Conservation (phyloP, 163 green algal genomes). For the Chloromonas sp. region DNA sequence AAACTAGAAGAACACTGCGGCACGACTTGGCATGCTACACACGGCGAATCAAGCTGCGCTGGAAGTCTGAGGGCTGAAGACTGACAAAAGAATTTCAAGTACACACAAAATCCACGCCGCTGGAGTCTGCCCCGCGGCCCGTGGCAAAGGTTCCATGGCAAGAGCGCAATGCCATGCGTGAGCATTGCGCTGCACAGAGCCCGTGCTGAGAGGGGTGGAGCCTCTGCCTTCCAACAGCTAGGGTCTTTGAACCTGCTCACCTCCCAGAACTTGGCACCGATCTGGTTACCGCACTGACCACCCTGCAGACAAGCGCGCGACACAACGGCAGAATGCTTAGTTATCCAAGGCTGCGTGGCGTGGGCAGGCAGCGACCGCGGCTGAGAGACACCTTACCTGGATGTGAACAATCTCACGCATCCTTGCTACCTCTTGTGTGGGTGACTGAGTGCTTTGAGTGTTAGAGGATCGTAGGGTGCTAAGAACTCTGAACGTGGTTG, state of each 20-base stretch:
- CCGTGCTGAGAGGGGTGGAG: too few relatives aligned
- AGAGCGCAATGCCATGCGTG: too few relatives aligned
- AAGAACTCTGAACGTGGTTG: too few relatives aligned
- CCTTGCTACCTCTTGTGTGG: not conserved
- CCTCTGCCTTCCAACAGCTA: too few relatives aligned
- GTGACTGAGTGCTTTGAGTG: too few relatives aligned
- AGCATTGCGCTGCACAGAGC: too few relatives aligned
- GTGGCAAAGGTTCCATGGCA: too few relatives aligned
- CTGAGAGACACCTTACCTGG: slow-evolving; percentile 14
- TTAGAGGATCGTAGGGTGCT: too few relatives aligned
- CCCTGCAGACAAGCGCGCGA: slow-evolving; percentile 52
- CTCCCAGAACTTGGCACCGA: slow-evolving; percentile 98
- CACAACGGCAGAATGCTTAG: not conserved
- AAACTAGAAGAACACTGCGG: not conserved
- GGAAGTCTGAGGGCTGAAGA: not conserved
- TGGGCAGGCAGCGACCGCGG: not conserved
- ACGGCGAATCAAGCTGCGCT: not conserved
- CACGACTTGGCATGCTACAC: too few relatives aligned
- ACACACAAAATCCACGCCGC: too few relatives aligned
- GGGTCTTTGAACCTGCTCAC: slow-evolving; percentile 18
- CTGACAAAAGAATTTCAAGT: not conserved
- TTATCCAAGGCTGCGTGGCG: not conserved
- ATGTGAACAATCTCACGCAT: slow-evolving; percentile 79
- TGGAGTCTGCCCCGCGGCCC: too few relatives aligned
- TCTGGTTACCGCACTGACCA: slow-evolving; percentile 95